Evolutionary conservation across 1,139 yeast species (phyloP).

Genomic region (Lodderomyces margitis): DNA sequence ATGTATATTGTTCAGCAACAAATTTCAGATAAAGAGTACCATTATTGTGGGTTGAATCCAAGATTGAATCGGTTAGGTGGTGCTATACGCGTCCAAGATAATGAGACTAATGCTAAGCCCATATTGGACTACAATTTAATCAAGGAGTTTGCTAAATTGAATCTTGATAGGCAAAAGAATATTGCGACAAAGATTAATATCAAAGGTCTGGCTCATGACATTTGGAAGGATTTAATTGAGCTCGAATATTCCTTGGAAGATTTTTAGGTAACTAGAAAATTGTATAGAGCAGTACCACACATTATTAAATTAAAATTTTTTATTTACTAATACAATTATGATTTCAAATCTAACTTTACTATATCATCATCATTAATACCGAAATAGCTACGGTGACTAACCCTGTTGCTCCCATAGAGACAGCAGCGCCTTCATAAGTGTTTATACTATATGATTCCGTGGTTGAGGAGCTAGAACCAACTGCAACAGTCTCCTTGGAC

Average conservation of each 20-base stretch:
- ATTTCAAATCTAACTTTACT: constrained; percentile 5
- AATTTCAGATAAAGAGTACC: constrained; percentile 70
- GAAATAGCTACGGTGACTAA: constrained; percentile 18
- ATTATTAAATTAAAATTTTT: not conserved
- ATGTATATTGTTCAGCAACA: constrained; percentile 87
- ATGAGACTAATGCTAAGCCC: constrained; percentile 47
- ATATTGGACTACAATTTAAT: constrained; percentile 61
- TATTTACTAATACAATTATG: not conserved
- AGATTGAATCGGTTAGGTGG: constrained; percentile 63
- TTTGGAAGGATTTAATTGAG: constrained; percentile 68
- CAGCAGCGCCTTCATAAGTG: constrained; percentile 25
- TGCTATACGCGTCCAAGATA: constrained; percentile 1
- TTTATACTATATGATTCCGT: constrained; percentile 2
- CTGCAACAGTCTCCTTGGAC: not conserved
- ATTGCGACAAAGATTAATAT: constrained; percentile 58
- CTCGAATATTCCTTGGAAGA: constrained; percentile 39
- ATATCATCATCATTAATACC: constrained; percentile 13
- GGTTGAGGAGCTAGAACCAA: not conserved
- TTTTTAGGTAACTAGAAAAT: constrained; percentile 16
- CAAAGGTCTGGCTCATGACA: constrained; percentile 50
- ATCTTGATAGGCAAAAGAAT: constrained; percentile 53
- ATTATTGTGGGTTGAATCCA: constrained; percentile 81
- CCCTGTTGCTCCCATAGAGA: constrained; percentile 19
- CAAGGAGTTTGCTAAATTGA: constrained; percentile 50
- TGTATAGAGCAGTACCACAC: not conserved